phyloP scores from a whole-genome alignment of 495 filamentous ascomycete genomes.

The Durotheca rogersii region DNA sequence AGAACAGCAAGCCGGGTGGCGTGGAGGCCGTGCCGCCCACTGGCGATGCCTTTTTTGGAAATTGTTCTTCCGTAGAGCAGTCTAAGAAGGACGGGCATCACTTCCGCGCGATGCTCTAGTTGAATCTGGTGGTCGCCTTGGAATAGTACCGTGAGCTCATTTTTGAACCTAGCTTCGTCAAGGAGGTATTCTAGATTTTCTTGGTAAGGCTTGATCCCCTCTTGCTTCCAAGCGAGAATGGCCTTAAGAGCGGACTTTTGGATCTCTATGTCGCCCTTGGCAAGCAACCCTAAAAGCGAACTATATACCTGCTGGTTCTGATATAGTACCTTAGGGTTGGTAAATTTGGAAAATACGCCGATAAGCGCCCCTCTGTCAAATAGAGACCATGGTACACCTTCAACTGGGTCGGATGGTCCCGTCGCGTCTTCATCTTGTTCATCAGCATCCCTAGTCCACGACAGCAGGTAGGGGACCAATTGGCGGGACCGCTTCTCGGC shows the following conservation, averaged over 20 bases:
- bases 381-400: conserved; percentile 57
- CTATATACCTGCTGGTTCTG: conserved; percentile 73
- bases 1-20: conserved; percentile 61
- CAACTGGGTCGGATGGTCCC: conserved; percentile 42
- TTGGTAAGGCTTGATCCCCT: conserved; percentile 72
- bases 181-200: conserved; percentile 86
- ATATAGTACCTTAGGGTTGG: conserved; percentile 80
- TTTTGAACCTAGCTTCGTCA: conserved; percentile 87
- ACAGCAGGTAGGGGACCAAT: conserved; percentile 81
- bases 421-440: conserved; percentile 40
- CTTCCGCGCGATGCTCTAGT: conserved; percentile 63
- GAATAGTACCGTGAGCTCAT: conserved; percentile 84
- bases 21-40: conserved; percentile 60
- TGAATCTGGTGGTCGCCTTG: conserved; percentile 78
- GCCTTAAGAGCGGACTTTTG: conserved; percentile 83
- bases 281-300: conserved; percentile 68
- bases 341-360: conserved; percentile 77
- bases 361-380: conserved; percentile 78
- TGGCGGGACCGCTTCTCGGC: conserved; percentile 84
- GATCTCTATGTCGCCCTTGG: conserved; percentile 84
- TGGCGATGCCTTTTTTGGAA: conserved; percentile 70
- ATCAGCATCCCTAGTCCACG: conserved; percentile 63
- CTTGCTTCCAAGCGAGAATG: conserved; percentile 83
- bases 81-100: conserved; percentile 84
- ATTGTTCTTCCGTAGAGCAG: conserved; percentile 88